Percentiles rank a stretch among this genome's conserved stretches.
phyloP scores from a whole-genome alignment of 805 yeast species.

The Starmerella lactis-condensi region DNA sequence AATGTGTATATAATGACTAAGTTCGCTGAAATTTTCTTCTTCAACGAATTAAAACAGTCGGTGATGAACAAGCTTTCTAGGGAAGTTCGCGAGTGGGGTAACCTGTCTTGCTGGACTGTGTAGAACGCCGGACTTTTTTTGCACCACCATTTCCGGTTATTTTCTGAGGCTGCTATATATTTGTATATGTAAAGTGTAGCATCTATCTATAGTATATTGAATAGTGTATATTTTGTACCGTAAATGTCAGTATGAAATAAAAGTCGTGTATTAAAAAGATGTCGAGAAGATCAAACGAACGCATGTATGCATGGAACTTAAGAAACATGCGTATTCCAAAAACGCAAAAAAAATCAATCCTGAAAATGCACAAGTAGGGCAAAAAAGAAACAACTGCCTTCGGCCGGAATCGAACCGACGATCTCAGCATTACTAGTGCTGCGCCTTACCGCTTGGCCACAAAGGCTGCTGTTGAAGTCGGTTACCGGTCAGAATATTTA shows the following conservation, averaged over 20 bases:
- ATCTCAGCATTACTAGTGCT: slow-evolving; percentile 78
- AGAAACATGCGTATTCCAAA: too few species aligned
- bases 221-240: too few species aligned
- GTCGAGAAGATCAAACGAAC: too few species aligned
- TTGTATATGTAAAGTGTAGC: too few species aligned
- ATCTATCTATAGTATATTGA: too few species aligned
- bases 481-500: too few species aligned
- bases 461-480: slow-evolving; percentile 28
- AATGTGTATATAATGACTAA: too few species aligned
- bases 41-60: slow-evolving; percentile 17
- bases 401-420: slow-evolving; percentile 64
- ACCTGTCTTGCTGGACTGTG: slow-evolving; percentile 12
- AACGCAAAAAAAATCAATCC: too few species aligned
- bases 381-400: slow-evolving; percentile 28
- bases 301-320: too few species aligned
- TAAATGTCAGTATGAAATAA: too few species aligned
- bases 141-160: slow-evolving; percentile 15
- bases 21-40: too few species aligned
- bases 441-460: slow-evolving; percentile 68
- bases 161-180: slow-evolving; percentile 17
- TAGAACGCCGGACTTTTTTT: slow-evolving; percentile 15
- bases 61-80: slow-evolving; percentile 15
- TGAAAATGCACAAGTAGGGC: background rate
- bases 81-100: slow-evolving; percentile 11
- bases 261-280: too few species aligned